A percentile compares a stretch with the other conserved stretches of the same genome.
phyloP scores from a whole-genome alignment of 345 rosid genomes.

The Ceriops tagal region DNA sequence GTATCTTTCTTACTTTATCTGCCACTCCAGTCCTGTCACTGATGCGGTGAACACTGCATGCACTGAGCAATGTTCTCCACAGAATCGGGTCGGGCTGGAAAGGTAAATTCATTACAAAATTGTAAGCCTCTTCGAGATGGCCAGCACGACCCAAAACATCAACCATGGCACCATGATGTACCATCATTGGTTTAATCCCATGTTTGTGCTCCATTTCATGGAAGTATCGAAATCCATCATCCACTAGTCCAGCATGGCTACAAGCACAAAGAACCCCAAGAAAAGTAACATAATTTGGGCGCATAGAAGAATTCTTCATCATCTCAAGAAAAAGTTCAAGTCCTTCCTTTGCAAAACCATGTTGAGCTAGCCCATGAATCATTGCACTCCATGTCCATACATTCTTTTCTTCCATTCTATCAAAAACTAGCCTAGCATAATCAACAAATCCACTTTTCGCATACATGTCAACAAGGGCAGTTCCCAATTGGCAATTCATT shows the following conservation, averaged over 20 bases:
- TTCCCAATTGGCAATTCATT: conserved; percentile 61
- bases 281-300: conserved; percentile 77
- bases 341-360: conserved; percentile 64
- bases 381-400: conserved; percentile 96
- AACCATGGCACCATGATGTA: conserved; percentile 74
- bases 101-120: conserved; percentile 50
- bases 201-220: conserved; percentile 57
- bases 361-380: conserved; percentile 80
- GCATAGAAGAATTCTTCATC: conserved; percentile 37
- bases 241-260: conserved; percentile 71
- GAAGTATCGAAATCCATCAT: conserved; percentile 61
- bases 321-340: conserved; percentile 49
- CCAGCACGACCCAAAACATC: conserved; percentile 82
- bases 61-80: conserved; percentile 74
- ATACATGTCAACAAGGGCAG: conserved; percentile 82
- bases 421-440: conserved; percentile 50
- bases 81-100: conserved; percentile 52
- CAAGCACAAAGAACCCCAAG: conserved; percentile 85
- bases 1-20: conserved; percentile 48
- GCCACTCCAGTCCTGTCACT: conserved; percentile 41
- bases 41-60: conserved; percentile 48
- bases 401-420: conserved; percentile 49
- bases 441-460: conserved; percentile 57
- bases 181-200: conserved; percentile 63
- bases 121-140: conserved; percentile 54